These are phyloP conservation scores for Corchorus olitorius DNA, from an alignment of 345 rosid genomes.

Conservation along the genomic window DNA sequence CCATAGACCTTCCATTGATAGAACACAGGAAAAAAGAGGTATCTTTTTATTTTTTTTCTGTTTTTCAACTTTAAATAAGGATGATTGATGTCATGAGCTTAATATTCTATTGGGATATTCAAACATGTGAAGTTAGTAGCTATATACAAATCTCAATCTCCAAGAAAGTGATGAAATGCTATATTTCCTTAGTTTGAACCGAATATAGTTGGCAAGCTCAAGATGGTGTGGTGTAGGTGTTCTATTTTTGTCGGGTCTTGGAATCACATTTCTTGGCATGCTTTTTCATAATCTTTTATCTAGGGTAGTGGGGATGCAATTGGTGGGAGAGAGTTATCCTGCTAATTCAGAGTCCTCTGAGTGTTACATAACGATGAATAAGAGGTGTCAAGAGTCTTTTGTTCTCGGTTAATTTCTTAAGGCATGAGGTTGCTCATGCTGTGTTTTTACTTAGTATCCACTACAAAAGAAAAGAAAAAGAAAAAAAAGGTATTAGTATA, in stretches of 20 bases:
- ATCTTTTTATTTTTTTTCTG: constrained; percentile 19
- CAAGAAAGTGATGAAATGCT: not conserved
- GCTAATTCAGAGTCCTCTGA: not conserved
- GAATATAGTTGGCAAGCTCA: not conserved
- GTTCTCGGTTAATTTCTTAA: not conserved
- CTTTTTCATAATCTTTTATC: not conserved
- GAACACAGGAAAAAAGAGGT: constrained; percentile 49
- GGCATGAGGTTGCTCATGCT: not conserved
- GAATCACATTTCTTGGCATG: not conserved
- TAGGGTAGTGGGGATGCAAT: not conserved
- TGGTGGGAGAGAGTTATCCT: not conserved
- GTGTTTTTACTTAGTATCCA: not conserved
- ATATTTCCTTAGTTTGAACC: constrained; percentile 4
- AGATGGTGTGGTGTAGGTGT: not conserved
- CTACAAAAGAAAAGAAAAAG: not conserved
- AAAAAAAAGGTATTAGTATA: not conserved
- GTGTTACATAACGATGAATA: not conserved
- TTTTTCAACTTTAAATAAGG: not conserved
- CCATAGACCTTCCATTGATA: constrained; percentile 53
- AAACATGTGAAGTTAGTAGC: not conserved
- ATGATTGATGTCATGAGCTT: not conserved
- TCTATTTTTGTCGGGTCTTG: not conserved
- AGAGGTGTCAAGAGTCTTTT: not conserved
- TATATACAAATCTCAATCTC: not conserved
- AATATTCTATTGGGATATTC: not conserved